Evolutionary conservation across 371 early-diverging fungal species (phyloP).

Genomic region (Rhizomucor pusillus): DNA sequence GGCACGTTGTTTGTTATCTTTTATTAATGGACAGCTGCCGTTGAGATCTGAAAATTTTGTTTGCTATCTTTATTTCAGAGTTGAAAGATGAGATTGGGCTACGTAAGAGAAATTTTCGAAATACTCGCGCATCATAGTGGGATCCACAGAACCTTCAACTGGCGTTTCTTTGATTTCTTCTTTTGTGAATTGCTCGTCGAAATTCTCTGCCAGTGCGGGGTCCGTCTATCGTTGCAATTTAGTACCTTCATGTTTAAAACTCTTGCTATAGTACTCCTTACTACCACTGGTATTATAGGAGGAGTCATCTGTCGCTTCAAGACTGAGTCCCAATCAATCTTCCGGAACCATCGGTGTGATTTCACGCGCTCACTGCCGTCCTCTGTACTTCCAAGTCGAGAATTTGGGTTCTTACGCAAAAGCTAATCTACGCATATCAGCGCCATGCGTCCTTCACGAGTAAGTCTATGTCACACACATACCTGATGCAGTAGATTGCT

Average conservation of each 20-base stretch:
- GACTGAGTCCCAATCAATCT: slow-evolving; percentile 78
- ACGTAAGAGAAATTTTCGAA: slow-evolving; percentile 48
- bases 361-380: slow-evolving; percentile 79
- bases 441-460: neutral
- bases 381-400: slow-evolving; percentile 64
- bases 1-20: no score
- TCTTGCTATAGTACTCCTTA: slow-evolving; percentile 20
- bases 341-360: slow-evolving; percentile 84
- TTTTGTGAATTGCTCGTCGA: slow-evolving; percentile 43
- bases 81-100: slow-evolving; percentile 21
- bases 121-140: slow-evolving; percentile 30
- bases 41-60: no score
- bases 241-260: neutral
- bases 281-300: slow-evolving; percentile 74
- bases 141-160: slow-evolving; percentile 25
- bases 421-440: slow-evolving; percentile 33
- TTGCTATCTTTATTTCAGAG: neutral
- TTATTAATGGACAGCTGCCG: no score
- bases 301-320: slow-evolving; percentile 64
- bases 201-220: slow-evolving; percentile 46
- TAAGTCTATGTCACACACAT: slow-evolving; percentile 9
- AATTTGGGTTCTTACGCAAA: slow-evolving; percentile 67
- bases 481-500: slow-evolving; percentile 57
- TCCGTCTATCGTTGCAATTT: slow-evolving; percentile 29
- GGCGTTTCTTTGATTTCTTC: slow-evolving; percentile 43